Percentiles rank a stretch among this genome's conserved stretches.
Conservation (phyloP, 2,329 filamentous ascomycete species). For the Beauveria asiatica region DNA sequence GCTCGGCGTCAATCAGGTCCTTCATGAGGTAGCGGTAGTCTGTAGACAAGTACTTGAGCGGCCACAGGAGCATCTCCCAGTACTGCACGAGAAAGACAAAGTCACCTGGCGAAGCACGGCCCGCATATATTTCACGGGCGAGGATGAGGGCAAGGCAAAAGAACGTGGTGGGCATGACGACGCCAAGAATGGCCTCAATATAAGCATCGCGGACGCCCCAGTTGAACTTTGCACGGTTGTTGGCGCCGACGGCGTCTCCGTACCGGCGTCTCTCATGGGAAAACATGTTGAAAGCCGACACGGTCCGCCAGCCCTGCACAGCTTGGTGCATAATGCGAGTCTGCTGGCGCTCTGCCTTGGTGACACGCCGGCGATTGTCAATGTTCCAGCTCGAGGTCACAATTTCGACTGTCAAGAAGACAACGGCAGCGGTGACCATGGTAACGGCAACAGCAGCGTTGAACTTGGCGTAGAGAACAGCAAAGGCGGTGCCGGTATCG, state of each 20-base stretch:
- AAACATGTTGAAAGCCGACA: conserved; percentile 35
- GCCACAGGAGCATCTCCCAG: conserved; percentile 38
- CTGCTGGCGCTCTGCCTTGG: conserved; percentile 37
- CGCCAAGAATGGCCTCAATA: conserved; percentile 23
- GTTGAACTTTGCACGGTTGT: conserved; percentile 14
- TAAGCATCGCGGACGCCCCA: conserved; percentile 18
- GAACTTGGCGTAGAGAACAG: conserved; percentile 53
- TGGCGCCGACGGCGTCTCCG: conserved; percentile 17
- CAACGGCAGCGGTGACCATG: conserved; percentile 19
- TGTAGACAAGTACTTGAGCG: conserved; percentile 21
- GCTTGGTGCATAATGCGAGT: conserved; percentile 48
- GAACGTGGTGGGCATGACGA: conserved; percentile 37
- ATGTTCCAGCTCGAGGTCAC: conserved; percentile 30
- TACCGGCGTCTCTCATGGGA: conserved; percentile 22
- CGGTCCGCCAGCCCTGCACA: conserved; percentile 51
- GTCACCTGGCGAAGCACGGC: conserved; percentile 38
- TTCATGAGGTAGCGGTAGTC: conserved; percentile 39
- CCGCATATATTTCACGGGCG: conserved; percentile 30
- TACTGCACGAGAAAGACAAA: conserved; percentile 55
- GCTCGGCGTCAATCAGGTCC: conserved; percentile 37
- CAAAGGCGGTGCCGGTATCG: conserved; percentile 53
- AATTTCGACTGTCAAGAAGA: conserved; percentile 19
- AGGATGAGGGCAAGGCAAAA: conserved; percentile 35
- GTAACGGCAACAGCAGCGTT: conserved; percentile 46
- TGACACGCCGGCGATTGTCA: conserved; percentile 14